These are phyloP conservation scores for Torrubiellomyces zombiae DNA, from an alignment of 2,329 filamentous ascomycete species.

Conservation along the genomic window DNA sequence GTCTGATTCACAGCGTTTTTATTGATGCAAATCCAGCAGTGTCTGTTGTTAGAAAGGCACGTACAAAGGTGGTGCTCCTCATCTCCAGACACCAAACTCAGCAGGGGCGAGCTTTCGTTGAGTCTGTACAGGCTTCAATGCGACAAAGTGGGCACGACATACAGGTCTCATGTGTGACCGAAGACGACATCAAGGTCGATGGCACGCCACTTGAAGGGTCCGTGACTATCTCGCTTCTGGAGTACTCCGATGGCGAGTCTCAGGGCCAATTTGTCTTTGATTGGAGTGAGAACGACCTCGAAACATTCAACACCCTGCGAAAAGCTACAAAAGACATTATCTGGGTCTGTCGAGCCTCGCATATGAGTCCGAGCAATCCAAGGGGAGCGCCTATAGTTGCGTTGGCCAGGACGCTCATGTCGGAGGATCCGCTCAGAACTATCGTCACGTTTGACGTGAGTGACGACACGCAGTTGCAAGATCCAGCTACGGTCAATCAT, in stretches of 20 bases:
- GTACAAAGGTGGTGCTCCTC: no score
- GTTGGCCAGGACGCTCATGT: conserved; percentile 29
- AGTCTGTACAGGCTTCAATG: no score
- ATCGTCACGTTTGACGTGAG: conserved; percentile 27
- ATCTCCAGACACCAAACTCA: no score
- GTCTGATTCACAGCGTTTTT: no score
- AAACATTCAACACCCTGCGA: conserved; percentile 22
- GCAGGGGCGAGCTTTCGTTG: no score
- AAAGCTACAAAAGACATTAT: conserved; percentile 20
- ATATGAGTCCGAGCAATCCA: conserved; percentile 18
- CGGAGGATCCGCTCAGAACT: conserved; percentile 27
- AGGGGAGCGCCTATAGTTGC: conserved; percentile 24
- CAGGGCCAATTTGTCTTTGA: conserved; percentile 15
- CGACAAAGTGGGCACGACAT: no score
- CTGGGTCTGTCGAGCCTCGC: conserved; percentile 29
- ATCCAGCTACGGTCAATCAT: conserved; percentile 4
- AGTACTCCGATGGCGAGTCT: conserved; percentile 15
- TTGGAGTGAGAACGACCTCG: conserved; percentile 23
- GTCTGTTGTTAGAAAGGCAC: no score
- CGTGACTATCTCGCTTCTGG: conserved; percentile 29
- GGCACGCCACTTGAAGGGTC: conserved; percentile 8
- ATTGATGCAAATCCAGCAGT: no score
- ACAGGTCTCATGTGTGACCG: conserved; percentile 2
- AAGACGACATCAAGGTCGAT: conserved; percentile 5
- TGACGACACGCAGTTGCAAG: conserved; percentile 7